Evolutionary conservation across 164 flowering plant genomes (phyloP).

Genomic region (Hamamelis virginiana): DNA sequence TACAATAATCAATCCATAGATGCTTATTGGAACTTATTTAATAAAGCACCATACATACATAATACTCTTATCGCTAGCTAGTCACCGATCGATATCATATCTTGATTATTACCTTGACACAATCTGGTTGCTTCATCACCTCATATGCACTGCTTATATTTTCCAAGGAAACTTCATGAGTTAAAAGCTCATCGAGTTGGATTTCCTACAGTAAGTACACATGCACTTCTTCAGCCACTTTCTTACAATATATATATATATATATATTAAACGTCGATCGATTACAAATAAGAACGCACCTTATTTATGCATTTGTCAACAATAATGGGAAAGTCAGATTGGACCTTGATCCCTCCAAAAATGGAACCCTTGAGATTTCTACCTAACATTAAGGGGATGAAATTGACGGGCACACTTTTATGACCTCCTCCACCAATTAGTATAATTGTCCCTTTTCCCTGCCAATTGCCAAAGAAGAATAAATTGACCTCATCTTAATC

Average conservation of each 20-base stretch:
- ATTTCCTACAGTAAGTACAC: slow-evolving; percentile 41
- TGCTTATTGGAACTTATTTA: too few species aligned
- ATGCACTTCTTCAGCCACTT: too few species aligned
- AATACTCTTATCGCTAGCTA: too few species aligned
- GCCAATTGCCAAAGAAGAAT: too few species aligned
- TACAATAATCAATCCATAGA: too few species aligned
- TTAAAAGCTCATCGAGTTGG: slow-evolving; percentile 35
- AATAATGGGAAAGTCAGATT: slow-evolving; percentile 37
- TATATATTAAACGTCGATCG: too few species aligned
- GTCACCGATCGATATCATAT: background rate
- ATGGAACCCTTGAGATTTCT: slow-evolving; percentile 39
- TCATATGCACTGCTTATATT: slow-evolving; percentile 39
- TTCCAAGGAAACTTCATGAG: slow-evolving; percentile 42
- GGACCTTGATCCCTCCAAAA: slow-evolving; percentile 46
- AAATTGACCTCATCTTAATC: too few species aligned
- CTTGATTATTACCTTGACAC: slow-evolving; percentile 48
- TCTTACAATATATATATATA: too few species aligned
- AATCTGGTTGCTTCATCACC: slow-evolving; percentile 24
- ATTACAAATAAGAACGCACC: slow-evolving; percentile 20
- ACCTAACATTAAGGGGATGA: slow-evolving; percentile 21
- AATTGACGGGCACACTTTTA: slow-evolving; percentile 10
- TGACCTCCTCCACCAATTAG: slow-evolving; percentile 27
- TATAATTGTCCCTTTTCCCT: slow-evolving; percentile 41
- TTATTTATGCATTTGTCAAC: slow-evolving; percentile 39
- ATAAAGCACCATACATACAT: too few species aligned